phyloP scores from a whole-genome alignment of 2,329 filamentous ascomycete genomes.

The Cordyceps tenuipes region DNA sequence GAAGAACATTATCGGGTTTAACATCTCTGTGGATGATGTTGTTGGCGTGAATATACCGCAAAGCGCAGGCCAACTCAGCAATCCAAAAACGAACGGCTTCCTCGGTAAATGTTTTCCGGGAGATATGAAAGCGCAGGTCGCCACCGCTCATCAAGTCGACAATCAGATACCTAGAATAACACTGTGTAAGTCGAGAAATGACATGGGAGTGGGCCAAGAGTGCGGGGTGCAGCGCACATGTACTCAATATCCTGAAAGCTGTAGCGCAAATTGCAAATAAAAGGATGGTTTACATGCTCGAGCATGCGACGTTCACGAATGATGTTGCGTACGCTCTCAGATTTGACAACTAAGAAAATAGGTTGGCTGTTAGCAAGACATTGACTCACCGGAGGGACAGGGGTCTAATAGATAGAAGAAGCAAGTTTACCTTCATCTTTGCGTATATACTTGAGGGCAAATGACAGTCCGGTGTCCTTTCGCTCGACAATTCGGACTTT shows the following conservation, averaged over 20 bases:
- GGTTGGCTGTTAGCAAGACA: conserved; percentile 17
- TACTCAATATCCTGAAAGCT: conserved; percentile 99
- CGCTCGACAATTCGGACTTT: conserved; percentile 98
- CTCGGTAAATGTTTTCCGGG: conserved; percentile 94
- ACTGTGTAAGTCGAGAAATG: neutral
- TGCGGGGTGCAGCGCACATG: conserved; percentile 54
- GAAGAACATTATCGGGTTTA: conserved; percentile 84
- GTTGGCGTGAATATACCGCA: conserved; percentile 78
- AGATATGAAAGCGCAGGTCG: conserved; percentile 95
- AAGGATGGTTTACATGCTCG: conserved; percentile 94
- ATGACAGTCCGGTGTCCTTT: conserved; percentile 88
- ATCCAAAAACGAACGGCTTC: conserved; percentile 97
- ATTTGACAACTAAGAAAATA: conserved; percentile 68
- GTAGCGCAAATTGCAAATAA: conserved; percentile 96
- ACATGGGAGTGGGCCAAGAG: neutral
- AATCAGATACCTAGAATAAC: conserved; percentile 70
- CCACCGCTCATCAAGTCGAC: conserved; percentile 98
- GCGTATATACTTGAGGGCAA: conserved; percentile 95
- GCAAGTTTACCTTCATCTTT: conserved; percentile 84
- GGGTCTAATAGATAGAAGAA: neutral
- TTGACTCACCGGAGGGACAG: neutral
- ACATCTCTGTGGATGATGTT: conserved; percentile 87
- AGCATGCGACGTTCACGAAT: conserved; percentile 96
- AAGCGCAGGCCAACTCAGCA: conserved; percentile 81
- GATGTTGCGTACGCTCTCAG: conserved; percentile 96